Evolutionary conservation across 2,329 filamentous ascomycete genomes (phyloP), one percentile per base, ranked within the genome.

Genomic region (Penicillium sp.): DNA sequence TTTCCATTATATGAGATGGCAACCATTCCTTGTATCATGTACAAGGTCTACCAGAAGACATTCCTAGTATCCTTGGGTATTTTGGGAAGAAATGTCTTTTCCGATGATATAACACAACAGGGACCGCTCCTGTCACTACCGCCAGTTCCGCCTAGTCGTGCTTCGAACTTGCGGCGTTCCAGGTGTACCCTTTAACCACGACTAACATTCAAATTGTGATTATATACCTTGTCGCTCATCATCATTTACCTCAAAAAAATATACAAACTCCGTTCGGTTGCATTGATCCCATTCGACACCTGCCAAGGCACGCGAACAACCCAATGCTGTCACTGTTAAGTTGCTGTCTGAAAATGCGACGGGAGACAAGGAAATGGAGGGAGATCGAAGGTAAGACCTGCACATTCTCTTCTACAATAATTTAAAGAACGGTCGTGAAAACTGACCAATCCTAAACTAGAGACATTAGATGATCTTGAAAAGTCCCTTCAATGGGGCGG

Each of bases 401-500:
- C 14, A 8, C 8, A 10, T 1, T 10, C 17, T 31, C n/a, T 14
- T 35, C n/a, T 28, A 10, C 31, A 37, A 52, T n/a, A 11, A 14
- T 37, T 15, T 4, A 14, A n/a, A 37, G 47, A 22, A 22, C 22
- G 22, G 8, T 1, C 22, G 4, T n/a, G 7, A 7, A 31, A 31
- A 50, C 25, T 38, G 4, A 50, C 31, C 20, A 10, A 38, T 50
- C 48, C 48, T 4, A 15, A n/a, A 35, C 25, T 52, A 73, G 71
- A 73, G 20, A 55, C 63, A 25, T 66, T 60, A 22, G 59, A 65
- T 31, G 28, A 65, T 39, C 61, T 69, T n/a, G 67, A 72, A 54
- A 61, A 72, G 38, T 54, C 65, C 10, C 60, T 67, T 8, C 31
- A 1, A 62, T 74, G 72, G 73, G 60, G 65, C 51, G 63, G 67